Base-by-base conservation (phyloP, 1,284 basidiomycete genomes). In the Boletus sp. region DNA sequence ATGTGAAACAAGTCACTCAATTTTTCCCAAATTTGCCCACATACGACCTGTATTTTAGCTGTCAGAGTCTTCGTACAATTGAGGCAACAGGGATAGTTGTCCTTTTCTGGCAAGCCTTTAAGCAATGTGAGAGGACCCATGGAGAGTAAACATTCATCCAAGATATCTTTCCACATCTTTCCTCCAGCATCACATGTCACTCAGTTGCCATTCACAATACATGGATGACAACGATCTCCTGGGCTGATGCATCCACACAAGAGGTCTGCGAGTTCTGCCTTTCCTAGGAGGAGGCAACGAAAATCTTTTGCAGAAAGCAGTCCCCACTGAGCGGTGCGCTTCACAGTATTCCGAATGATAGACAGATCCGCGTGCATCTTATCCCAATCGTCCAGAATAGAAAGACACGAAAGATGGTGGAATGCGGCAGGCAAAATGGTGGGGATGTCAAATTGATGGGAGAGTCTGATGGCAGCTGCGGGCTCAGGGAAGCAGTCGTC, bases 371-470 rank as follows among this genome's bases (percentile, higher is more conserved):
- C 51, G 10, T 31, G 65, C 4, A 23, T 50, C 38, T 55, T 47
- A 0, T 65, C 52, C 65, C 65, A 64, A n/a, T 65, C 62, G 6
- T 65, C 62, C 6, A 51, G 21, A 23, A 67, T 35, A 17, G 62
- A 57, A 25, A 64, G 44, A 31, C 62, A 65, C 1, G 62, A 67
- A 13, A 66, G 58, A 47, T 67, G 65, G 19, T 66, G 58, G 23
- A 67, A 65, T 9, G 55, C 52, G 23, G 65, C 56, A 13, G 65
- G 65, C 6, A 67, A 52, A 25, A 66, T 59, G 6, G 40, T 55
- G 19, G 55, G 55, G 17, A 64, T 44, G 38, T 57, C 21, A 10
- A 65, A 65, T 23, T 55, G 30, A 35, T 2, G 51, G 5, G 58
- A 58, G 6, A 66, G 56, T n/a, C 25, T 38, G 53, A 67, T 62